Conservation (phyloP, 2,329 filamentous ascomycete genomes). For the Paramyrothecium sp. region DNA sequence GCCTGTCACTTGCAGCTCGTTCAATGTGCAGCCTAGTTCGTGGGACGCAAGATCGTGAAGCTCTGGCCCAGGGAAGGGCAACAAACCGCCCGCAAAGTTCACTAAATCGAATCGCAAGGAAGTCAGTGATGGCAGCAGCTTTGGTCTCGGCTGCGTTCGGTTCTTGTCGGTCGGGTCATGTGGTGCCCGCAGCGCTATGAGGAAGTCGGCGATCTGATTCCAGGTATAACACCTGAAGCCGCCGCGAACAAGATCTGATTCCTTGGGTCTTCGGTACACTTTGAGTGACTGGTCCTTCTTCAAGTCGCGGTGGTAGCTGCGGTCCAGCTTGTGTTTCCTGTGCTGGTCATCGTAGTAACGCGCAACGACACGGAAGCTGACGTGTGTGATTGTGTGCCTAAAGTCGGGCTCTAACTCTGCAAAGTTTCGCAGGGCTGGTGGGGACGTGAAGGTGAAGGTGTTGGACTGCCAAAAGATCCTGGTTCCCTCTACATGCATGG, state of each 20-base stretch:
- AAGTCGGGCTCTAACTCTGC: slow-evolving; percentile 39
- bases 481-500: slow-evolving; percentile 47
- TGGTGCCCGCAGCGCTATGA: slow-evolving; percentile 49
- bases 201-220: slow-evolving; percentile 52
- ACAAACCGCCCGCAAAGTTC: slow-evolving; percentile 47
- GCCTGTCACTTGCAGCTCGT: slow-evolving; percentile 53
- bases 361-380: slow-evolving; percentile 53
- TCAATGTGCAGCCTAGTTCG: slow-evolving; percentile 50
- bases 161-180: slow-evolving; percentile 39
- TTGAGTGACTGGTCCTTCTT: slow-evolving; percentile 39
- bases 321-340: slow-evolving; percentile 38
- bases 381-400: slow-evolving; percentile 41
- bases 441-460: slow-evolving; percentile 53
- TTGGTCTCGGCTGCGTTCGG: slow-evolving; percentile 33
- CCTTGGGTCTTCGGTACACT: slow-evolving; percentile 40
- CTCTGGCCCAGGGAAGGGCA: slow-evolving; percentile 43
- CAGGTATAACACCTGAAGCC: slow-evolving; percentile 56
- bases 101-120: slow-evolving; percentile 52
- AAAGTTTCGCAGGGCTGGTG: slow-evolving; percentile 47
- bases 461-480: slow-evolving; percentile 51
- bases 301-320: slow-evolving; percentile 40
- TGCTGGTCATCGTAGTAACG: slow-evolving; percentile 53
- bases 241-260: slow-evolving; percentile 44
- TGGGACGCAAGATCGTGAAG: slow-evolving; percentile 53
- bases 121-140: slow-evolving; percentile 45